Evolutionary conservation across 2,329 filamentous ascomycete species (phyloP).

Genomic region (Mycosphaerella sp.): DNA sequence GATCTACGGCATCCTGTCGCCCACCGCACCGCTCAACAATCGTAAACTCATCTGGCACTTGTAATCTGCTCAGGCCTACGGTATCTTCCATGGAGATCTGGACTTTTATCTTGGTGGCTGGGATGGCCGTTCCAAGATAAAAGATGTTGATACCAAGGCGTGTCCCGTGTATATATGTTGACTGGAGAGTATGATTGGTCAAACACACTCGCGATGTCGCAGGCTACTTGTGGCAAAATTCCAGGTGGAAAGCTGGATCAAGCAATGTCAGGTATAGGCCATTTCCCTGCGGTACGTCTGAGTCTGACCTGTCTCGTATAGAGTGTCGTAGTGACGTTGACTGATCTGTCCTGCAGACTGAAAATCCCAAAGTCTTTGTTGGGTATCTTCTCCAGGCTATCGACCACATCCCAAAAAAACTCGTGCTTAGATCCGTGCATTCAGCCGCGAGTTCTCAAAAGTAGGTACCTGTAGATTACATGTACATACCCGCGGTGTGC

Average conservation of each 20-base stretch:
- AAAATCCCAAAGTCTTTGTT: conserved; percentile 34
- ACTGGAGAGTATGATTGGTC: conserved; percentile 47
- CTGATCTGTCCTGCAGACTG: conserved; percentile 27
- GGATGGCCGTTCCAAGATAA: conserved; percentile 41
- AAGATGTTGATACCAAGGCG: conserved; percentile 42
- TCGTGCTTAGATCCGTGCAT: conserved; percentile 1
- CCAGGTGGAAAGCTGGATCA: conserved; percentile 39
- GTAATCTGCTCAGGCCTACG: conserved; percentile 46
- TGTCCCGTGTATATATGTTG: conserved; percentile 49
- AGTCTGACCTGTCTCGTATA: no score
- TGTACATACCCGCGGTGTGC: no score
- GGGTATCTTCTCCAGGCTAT: conserved; percentile 31
- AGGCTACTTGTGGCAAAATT: conserved; percentile 45
- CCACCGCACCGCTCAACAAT: conserved; percentile 41
- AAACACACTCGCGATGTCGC: conserved; percentile 43
- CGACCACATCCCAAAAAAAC: conserved; percentile 28
- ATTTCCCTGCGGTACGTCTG: conserved; percentile 38
- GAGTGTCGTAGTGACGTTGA: neutral
- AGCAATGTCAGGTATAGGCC: conserved; percentile 42
- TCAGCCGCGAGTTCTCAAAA: neutral
- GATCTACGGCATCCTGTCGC: conserved; percentile 47
- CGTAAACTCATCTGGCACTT: conserved; percentile 45
- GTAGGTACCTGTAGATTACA: no score
- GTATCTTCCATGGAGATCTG: conserved; percentile 47
- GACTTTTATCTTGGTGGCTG: conserved; percentile 49